Conservation (phyloP, 2,329 filamentous ascomycete species). For the Botrytis aclada region DNA sequence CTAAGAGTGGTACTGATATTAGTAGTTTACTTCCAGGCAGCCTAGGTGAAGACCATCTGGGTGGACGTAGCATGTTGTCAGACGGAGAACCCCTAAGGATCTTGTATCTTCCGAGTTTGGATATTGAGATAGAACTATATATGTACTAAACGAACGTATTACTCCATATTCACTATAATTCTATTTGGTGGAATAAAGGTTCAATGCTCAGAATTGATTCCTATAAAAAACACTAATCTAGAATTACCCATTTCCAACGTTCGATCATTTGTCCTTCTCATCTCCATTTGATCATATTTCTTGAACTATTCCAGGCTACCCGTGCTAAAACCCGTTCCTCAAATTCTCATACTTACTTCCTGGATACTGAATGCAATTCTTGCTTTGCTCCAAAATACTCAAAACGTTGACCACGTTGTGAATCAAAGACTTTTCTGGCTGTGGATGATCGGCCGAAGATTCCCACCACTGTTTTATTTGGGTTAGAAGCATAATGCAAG, state of each 20-base stretch:
- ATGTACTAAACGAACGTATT: not conserved
- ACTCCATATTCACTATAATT: not conserved
- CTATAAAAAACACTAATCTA: not conserved
- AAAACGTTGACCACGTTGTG: conserved; percentile 57
- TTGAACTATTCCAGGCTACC: not conserved
- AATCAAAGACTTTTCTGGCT: conserved; percentile 63
- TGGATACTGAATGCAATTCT: conserved; percentile 63
- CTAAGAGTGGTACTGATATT: not conserved
- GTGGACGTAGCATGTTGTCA: not conserved
- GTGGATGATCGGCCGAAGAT: conserved; percentile 70
- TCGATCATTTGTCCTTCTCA: not conserved
- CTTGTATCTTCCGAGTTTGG: not conserved
- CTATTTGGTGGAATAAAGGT: not conserved
- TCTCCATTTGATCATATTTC: not conserved
- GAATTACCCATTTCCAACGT: not conserved
- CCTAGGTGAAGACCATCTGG: not conserved
- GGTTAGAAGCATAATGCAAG: not conserved
- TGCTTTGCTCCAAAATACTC: conserved; percentile 50
- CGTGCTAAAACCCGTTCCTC: conserved; percentile 53
- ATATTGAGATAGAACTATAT: not conserved
- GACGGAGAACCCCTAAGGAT: not conserved
- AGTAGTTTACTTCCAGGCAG: not conserved
- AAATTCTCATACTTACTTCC: conserved; percentile 70
- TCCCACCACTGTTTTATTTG: conserved; percentile 60
- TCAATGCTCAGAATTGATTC: too few relatives aligned